Base-by-base conservation (phyloP, 2,329 filamentous ascomycete species). In the Harringtonia lauricola region DNA sequence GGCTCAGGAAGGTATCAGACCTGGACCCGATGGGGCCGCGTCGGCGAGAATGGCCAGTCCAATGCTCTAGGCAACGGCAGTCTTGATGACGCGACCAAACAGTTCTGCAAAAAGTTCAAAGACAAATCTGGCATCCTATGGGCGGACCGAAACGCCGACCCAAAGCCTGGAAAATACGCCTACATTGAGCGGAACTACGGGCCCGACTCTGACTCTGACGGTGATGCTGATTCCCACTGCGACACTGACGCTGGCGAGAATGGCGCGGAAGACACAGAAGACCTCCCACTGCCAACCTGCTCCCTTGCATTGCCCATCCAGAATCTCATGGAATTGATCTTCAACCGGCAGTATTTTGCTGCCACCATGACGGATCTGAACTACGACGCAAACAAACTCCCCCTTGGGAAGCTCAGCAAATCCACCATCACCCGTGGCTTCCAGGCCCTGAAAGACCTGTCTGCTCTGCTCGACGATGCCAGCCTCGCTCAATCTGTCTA, bases 1-100 rank as follows among this genome's bases (percentile, higher is more conserved):
- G n/a, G 12, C 22, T 15, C 9, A 79, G 60, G 51, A 12, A 48
- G 61, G 10, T 84, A 70, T 57, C 64, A 68, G 36, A 79, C 76
- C 0, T 90, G 83, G 83, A 86, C 81, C 3, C 72, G 85, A 45
- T 94, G 84, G 85, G 87, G 87, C 19, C 76, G 87, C 19, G 86
- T 94, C 19, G 77, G 78, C 8, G 77, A 81, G 44, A 55, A 51
- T 12, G 78, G 78, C 6, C 68, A 75, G 51, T 66, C 55, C 14
- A 66, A 64, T 13, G 42, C 60, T 3, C 57, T 77, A 2, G 68
- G 67, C 18, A 43, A 56, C 21, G 67, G 68, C 5, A 53, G 49
- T 1, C 55, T 79, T 1, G 50, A 49, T 0, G 57, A 63, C 22
- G 74, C 76, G 1, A 54, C 72, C 29, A 59, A 57, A 28, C 54